These are phyloP conservation scores for Wickerhamomyces sp. DNA, from an alignment of 1,139 yeast species.

Conservation along the genomic window DNA sequence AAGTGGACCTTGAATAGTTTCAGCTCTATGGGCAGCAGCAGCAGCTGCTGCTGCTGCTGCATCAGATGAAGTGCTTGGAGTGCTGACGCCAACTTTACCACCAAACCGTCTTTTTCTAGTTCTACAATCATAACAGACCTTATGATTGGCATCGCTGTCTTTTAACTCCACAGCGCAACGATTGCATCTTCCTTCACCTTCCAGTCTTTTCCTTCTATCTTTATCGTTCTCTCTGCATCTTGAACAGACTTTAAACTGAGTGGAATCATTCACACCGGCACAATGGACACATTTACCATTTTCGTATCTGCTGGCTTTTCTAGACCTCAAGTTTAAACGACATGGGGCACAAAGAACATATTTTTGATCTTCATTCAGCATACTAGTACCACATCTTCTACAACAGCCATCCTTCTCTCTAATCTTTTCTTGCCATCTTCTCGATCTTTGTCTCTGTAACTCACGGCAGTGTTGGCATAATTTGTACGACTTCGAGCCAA, in stretches of 20 bases:
- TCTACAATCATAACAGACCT: conserved; percentile 51
- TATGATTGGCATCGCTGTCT: conserved; percentile 44
- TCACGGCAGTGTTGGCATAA: conserved; percentile 62
- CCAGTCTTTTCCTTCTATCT: conserved; percentile 49
- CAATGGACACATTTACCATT: conserved; percentile 67
- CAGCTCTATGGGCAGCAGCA: conserved; percentile 9
- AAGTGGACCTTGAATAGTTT: neutral
- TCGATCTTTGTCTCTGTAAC: conserved; percentile 53
- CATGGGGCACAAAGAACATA: conserved; percentile 59
- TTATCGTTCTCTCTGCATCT: conserved; percentile 61
- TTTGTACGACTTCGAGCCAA: conserved; percentile 47
- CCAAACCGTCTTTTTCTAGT: conserved; percentile 40
- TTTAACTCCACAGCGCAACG: conserved; percentile 50
- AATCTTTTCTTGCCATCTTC: conserved; percentile 61
- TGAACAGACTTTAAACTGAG: conserved; percentile 53
- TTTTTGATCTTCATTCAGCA: conserved; percentile 44
- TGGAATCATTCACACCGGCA: conserved; percentile 50
- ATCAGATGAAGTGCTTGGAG: no score
- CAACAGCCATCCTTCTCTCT: conserved; percentile 59
- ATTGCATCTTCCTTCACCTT: conserved; percentile 55
- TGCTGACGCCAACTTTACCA: neutral
- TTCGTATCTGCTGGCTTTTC: conserved; percentile 55
- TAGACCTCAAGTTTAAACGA: conserved; percentile 45
- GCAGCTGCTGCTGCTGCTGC: conserved; percentile 9
- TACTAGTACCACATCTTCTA: conserved; percentile 54